phyloP scores from a whole-genome alignment of 805 yeast genomes.

The Osmozyma mogii region DNA sequence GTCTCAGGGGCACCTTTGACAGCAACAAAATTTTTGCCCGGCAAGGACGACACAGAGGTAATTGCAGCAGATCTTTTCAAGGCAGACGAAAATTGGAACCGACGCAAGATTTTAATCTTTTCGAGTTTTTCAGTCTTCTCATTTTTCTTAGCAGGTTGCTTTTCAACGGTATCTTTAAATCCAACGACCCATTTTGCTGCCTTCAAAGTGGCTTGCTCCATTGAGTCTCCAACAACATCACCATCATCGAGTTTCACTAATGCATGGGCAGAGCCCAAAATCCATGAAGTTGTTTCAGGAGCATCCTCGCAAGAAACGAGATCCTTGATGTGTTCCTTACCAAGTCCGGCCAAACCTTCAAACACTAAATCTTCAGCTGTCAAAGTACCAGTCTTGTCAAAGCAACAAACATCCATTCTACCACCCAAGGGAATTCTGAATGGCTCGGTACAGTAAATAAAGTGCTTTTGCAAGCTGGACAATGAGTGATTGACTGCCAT shows the following conservation, averaged over 20 bases:
- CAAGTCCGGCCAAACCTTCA: conserved; percentile 90
- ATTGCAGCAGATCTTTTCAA: conserved; percentile 91
- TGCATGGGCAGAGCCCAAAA: conserved; percentile 94
- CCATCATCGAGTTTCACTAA: conserved; percentile 92
- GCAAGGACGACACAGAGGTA: conserved; percentile 44
- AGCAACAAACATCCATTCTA: conserved; percentile 95
- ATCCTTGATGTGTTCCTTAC: conserved; percentile 42
- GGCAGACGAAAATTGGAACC: conserved; percentile 95
- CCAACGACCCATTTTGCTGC: conserved; percentile 84
- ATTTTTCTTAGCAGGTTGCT: conserved; percentile 16
- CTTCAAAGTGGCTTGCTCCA: conserved; percentile 93
- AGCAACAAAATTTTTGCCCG: conserved; percentile 56
- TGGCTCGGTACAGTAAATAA: conserved; percentile 95
- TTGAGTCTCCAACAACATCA: conserved; percentile 97
- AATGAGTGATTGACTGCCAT: conserved; percentile 95
- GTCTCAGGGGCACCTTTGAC: conserved; percentile 99
- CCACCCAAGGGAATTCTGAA: conserved; percentile 98
- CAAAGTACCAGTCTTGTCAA: conserved; percentile 96
- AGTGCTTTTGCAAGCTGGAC: conserved; percentile 78
- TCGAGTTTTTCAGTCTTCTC: conserved; percentile 21
- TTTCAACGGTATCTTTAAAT: conserved; percentile 61
- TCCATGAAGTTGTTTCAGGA: conserved; percentile 59
- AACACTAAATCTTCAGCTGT: conserved; percentile 95
- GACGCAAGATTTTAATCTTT: conserved; percentile 69
- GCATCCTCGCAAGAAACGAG: conserved; percentile 53